Evolutionary conservation across 192 early-diverging fungal species (phyloP).

Genomic region (Geosiphon pyriformis): DNA sequence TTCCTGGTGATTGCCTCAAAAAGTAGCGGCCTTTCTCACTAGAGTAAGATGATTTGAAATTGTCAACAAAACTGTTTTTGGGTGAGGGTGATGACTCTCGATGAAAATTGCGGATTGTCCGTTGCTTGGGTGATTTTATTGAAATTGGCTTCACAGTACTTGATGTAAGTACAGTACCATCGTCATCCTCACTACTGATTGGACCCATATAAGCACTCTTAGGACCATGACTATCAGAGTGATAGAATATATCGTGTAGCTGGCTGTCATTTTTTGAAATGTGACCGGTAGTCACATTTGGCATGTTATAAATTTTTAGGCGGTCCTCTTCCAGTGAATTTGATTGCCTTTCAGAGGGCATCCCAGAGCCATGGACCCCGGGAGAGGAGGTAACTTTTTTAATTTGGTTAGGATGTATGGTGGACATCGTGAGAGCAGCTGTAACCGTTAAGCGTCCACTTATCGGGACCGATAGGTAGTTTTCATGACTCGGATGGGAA

Average conservation of each 20-base stretch:
- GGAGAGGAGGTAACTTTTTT: background rate
- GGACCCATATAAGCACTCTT: conserved; percentile 25
- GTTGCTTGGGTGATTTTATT: conserved; percentile 30
- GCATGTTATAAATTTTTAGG: conserved; percentile 15
- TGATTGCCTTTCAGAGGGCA: background rate
- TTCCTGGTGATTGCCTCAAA: conserved; percentile 23
- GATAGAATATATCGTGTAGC: background rate
- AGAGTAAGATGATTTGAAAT: conserved; percentile 26
- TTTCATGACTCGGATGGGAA: conserved; percentile 17
- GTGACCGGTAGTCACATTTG: background rate
- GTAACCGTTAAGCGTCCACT: conserved; percentile 17
- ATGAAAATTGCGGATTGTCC: conserved; percentile 17
- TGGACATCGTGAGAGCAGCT: background rate
- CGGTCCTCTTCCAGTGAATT: conserved; percentile 11
- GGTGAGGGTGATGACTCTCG: conserved; percentile 30
- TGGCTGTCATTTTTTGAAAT: background rate
- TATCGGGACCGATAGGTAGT: conserved; percentile 20
- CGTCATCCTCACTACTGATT: conserved; percentile 40
- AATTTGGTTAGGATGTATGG: background rate
- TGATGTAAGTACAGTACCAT: conserved; percentile 38
- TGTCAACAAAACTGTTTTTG: background rate
- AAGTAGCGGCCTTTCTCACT: conserved; percentile 27
- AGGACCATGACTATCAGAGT: background rate
- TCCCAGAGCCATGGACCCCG: background rate
- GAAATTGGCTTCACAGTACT: conserved; percentile 49